Conservation (phyloP, 306 rosid genomes). For the Casuarina cunninghamiana region DNA sequence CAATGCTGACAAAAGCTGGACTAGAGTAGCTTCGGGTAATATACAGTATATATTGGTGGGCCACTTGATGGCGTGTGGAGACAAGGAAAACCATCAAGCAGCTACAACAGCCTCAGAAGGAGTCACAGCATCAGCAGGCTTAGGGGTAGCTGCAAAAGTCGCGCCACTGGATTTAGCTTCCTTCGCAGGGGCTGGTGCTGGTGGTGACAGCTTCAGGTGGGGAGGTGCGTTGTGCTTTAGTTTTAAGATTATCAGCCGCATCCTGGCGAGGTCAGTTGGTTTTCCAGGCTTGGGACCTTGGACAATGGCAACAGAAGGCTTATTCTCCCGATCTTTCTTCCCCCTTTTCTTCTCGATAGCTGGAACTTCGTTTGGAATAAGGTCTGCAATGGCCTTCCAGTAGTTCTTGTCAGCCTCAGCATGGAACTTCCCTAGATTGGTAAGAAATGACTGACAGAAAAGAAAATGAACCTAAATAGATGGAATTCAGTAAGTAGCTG, state of each 20-base stretch:
- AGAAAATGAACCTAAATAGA: background rate
- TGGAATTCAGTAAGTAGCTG: background rate
- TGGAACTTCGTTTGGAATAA: conserved; percentile 46
- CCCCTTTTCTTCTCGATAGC: conserved; percentile 38
- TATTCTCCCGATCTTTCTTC: conserved; percentile 43
- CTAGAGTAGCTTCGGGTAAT: no score
- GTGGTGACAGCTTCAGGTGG: conserved; percentile 35
- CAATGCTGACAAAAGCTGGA: no score
- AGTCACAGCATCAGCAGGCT: conserved; percentile 4
- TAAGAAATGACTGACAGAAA: conserved; percentile 31
- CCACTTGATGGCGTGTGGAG: background rate
- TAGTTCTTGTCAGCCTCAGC: conserved; percentile 40
- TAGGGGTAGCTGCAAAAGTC: conserved; percentile 1
- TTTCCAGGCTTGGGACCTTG: conserved; percentile 55
- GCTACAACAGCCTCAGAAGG: conserved; percentile 29
- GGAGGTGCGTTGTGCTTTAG: conserved; percentile 45
- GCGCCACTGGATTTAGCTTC: conserved; percentile 21
- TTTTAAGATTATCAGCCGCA: conserved; percentile 44
- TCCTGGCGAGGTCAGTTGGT: conserved; percentile 49
- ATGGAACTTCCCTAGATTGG: conserved; percentile 49
- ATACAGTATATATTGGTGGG: background rate
- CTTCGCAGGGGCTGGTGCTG: conserved; percentile 4
- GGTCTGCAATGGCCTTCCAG: conserved; percentile 52
- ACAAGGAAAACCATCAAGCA: conserved; percentile 17
- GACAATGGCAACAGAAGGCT: conserved; percentile 30